phyloP scores from a whole-genome alignment of 2,329 filamentous ascomycete species.

The Colletotrichum sansevieriae region DNA sequence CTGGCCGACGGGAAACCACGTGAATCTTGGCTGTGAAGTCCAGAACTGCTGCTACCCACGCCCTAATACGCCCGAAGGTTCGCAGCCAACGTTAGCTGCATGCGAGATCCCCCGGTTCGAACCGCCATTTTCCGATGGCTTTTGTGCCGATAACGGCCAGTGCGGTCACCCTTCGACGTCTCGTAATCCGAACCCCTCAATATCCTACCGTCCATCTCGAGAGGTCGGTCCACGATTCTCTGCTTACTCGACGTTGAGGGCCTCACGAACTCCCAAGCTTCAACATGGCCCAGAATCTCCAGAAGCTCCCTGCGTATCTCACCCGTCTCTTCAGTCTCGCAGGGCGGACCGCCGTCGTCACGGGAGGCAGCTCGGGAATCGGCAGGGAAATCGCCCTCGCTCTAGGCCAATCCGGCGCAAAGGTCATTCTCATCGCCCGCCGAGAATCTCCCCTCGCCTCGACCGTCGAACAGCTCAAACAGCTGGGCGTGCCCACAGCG shows the following conservation, averaged over 20 bases:
- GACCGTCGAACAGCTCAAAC: slow-evolving; percentile 44
- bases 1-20: slow-evolving; percentile 7
- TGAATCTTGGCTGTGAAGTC: not conserved
- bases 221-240: not conserved
- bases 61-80: not conserved
- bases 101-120: slow-evolving; percentile 18
- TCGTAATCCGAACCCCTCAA: slow-evolving; percentile 16
- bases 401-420: slow-evolving; percentile 48
- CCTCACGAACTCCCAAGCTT: too few species aligned
- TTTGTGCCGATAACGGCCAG: not conserved
- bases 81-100: slow-evolving; percentile 34
- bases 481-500: slow-evolving; percentile 46
- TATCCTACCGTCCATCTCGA: not conserved
- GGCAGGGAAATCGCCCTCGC: slow-evolving; percentile 50
- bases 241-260: not conserved
- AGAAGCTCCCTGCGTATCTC: slow-evolving; percentile 44
- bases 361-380: slow-evolving; percentile 52
- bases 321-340: slow-evolving; percentile 48
- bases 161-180: not conserved
- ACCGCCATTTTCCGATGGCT: slow-evolving; percentile 4
- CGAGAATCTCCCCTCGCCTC: slow-evolving; percentile 45
- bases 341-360: slow-evolving; percentile 49
- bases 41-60: not conserved
- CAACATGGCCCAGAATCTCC: slow-evolving; percentile 31
- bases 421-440: slow-evolving; percentile 49